Percentiles rank a stretch among this genome's conserved stretches.
Conservation (phyloP, 225 moss, liverwort and hornwort species). For the Neckera pumila region DNA sequence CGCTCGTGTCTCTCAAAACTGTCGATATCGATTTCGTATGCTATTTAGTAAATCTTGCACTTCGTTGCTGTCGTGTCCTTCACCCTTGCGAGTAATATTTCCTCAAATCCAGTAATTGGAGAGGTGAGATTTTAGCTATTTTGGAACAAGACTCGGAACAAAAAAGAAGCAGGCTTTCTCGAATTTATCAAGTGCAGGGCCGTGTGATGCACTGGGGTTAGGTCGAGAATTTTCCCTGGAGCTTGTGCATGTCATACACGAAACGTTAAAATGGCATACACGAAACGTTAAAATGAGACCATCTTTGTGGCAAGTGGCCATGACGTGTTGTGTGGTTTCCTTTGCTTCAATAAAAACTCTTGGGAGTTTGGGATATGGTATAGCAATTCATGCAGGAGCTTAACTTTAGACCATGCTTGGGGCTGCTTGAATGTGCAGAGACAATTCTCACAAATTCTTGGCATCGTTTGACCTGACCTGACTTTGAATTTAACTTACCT, state of each 20-base stretch:
- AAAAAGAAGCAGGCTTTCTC: background rate
- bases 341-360: background rate
- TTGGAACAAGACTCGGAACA: background rate
- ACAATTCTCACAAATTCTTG: background rate
- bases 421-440: too few relatives aligned
- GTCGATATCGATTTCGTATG: background rate
- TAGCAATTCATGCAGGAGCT: background rate
- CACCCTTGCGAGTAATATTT: background rate
- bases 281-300: background rate
- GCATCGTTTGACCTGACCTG: background rate
- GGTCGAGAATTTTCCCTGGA: background rate
- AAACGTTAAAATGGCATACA: background rate
- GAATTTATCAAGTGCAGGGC: background rate
- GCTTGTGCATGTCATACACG: background rate
- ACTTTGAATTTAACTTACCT: too few relatives aligned
- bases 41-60: background rate
- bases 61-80: background rate
- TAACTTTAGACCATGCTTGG: background rate
- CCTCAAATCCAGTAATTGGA: too few relatives aligned
- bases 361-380: background rate
- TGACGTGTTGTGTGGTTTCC: background rate
- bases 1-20: background rate
- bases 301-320: background rate
- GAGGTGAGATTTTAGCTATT: background rate
- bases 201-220: background rate